Evolutionary conservation across 73 alveolate species (phyloP).

Genomic region (Durusdinium trenchii): DNA sequence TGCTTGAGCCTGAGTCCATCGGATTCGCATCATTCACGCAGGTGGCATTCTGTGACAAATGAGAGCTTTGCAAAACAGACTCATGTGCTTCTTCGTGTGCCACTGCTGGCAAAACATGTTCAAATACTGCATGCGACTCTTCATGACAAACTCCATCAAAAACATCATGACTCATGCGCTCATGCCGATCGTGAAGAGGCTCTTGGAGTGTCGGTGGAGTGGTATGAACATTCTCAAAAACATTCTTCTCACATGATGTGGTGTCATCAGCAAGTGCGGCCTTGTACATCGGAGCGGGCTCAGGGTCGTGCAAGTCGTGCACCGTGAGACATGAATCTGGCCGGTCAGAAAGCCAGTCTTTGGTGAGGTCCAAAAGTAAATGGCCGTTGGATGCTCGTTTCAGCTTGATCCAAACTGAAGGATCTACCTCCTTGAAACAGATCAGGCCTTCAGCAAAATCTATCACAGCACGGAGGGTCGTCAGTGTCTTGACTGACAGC

Average conservation of each 20-base stretch:
- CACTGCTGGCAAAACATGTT: neutral
- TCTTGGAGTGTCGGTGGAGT: no score
- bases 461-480: neutral
- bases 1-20: neutral
- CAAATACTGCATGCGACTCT: neutral
- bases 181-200: neutral
- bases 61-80: neutral
- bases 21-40: neutral
- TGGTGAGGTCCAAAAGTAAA: slow-evolving; percentile 10
- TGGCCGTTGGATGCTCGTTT: slow-evolving; percentile 24
- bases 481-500: slow-evolving; percentile 1
- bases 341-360: neutral
- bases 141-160: neutral
- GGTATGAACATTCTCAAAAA: neutral
- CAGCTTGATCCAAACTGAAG: neutral
- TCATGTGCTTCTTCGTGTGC: neutral
- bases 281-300: neutral
- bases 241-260: neutral
- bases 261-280: neutral
- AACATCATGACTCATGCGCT: neutral
- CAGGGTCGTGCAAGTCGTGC: neutral
- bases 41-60: neutral
- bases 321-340: neutral
- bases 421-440: neutral
- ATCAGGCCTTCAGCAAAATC: neutral